A percentile compares a stretch with the other conserved stretches of the same genome.
Evolutionary conservation across 768 basidiomycete species (phyloP).

Genomic region (Tremella mesenterica): DNA sequence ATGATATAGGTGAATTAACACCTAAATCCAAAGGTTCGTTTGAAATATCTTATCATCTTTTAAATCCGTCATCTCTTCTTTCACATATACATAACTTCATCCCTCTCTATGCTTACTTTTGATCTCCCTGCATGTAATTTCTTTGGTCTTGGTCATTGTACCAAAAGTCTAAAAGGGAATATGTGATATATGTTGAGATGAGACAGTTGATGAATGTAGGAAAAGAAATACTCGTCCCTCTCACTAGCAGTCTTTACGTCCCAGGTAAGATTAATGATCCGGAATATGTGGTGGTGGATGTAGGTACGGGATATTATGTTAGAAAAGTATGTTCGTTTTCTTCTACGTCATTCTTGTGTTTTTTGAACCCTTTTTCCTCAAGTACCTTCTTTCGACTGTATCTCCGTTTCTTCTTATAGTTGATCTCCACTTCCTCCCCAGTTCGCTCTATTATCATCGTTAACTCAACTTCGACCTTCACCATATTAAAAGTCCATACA

Average conservation of each 20-base stretch:
- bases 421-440: neutral
- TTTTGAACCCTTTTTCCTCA: too few relatives aligned
- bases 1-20: conserved; percentile 61
- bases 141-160: too few relatives aligned
- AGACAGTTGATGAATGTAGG: conserved; percentile 51
- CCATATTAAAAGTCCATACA: too few relatives aligned
- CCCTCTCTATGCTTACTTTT: too few relatives aligned
- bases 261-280: conserved; percentile 77
- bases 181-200: too few relatives aligned
- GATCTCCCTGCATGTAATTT: too few relatives aligned
- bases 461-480: too few relatives aligned
- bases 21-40: conserved; percentile 9
- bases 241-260: conserved; percentile 91
- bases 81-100: conserved; percentile 2
- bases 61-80: neutral
- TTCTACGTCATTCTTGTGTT: neutral
- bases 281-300: conserved; percentile 83
- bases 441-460: too few relatives aligned
- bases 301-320: conserved; percentile 94
- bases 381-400: neutral
- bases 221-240: conserved; percentile 79
- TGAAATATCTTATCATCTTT: neutral
- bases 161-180: neutral
- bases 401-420: neutral
- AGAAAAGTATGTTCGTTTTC: conserved; percentile 60